Evolutionary conservation across 139 green algal genomes (phyloP).

Genomic region (Marvania coccoides): DNA sequence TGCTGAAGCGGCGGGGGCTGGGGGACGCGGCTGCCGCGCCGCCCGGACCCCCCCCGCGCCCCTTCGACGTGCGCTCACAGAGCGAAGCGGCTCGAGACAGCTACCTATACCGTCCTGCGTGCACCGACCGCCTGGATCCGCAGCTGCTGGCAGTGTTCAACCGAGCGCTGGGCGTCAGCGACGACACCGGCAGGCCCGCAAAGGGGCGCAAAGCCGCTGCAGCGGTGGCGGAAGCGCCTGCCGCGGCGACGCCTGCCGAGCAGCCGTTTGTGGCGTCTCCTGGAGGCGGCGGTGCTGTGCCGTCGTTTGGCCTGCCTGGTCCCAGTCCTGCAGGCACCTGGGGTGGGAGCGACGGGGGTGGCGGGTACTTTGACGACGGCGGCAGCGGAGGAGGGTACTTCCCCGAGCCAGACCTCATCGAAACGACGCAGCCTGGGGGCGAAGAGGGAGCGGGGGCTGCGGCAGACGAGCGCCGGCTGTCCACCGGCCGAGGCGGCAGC

Average conservation of each 20-base stretch:
- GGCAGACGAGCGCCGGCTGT: no score
- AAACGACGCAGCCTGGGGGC: not conserved
- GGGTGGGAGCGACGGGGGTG: not conserved
- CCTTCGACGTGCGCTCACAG: slow-evolving; percentile 5
- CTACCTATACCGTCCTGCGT: slow-evolving; percentile 16
- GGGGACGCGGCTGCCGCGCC: not conserved
- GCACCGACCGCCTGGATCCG: slow-evolving; percentile 6
- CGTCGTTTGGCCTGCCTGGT: not conserved
- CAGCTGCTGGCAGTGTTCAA: slow-evolving; percentile 17
- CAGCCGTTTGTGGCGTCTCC: not conserved
- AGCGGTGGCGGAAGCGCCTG: not conserved
- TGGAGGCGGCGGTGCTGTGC: not conserved
- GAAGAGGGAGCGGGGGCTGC: not conserved
- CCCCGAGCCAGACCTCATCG: not conserved
- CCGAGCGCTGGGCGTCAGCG: not conserved
- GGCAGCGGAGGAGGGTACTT: not conserved
- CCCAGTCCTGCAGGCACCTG: not conserved
- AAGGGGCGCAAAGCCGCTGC: not conserved
- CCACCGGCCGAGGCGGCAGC: not conserved
- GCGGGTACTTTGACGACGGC: not conserved
- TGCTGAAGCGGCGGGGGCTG: slow-evolving; percentile 24
- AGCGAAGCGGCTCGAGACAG: slow-evolving; percentile 15
- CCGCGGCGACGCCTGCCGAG: not conserved
- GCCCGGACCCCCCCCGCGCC: not conserved
- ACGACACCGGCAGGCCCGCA: not conserved